Percentiles rank a stretch among this genome's conserved stretches.
These are phyloP conservation scores for Endocalyx cinctus DNA, from an alignment of 2,329 filamentous ascomycete species.

Conservation along the genomic window DNA sequence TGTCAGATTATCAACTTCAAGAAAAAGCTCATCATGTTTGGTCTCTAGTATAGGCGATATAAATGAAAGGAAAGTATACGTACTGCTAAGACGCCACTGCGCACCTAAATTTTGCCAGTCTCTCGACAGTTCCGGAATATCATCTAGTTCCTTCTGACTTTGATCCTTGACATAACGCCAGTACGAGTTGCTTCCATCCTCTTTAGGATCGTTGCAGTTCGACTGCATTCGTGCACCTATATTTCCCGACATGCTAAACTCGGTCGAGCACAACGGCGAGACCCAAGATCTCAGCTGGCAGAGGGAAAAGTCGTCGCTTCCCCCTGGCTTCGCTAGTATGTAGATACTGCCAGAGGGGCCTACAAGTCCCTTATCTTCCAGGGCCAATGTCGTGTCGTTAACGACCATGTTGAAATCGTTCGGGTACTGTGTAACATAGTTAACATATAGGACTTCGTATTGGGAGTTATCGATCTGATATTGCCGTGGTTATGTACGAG, in stretches of 20 bases:
- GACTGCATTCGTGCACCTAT: neutral
- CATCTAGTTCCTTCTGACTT: neutral
- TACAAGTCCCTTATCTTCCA: neutral
- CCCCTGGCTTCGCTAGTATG: neutral
- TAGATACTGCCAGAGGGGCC: neutral
- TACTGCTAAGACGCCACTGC: neutral
- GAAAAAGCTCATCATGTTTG: too few species aligned
- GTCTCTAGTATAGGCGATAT: neutral
- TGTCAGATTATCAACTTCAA: neutral
- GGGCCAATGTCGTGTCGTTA: neutral
- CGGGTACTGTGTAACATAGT: too few species aligned
- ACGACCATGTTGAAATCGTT: neutral
- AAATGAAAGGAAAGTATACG: neutral
- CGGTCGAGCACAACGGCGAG: neutral
- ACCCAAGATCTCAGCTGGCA: conserved; percentile 1
- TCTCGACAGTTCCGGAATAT: neutral
- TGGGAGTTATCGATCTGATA: too few species aligned
- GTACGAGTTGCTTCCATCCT: neutral
- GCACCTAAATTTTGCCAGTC: neutral
- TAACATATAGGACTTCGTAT: too few species aligned
- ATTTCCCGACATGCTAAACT: neutral
- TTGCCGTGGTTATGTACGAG: too few species aligned
- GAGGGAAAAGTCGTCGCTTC: neutral
- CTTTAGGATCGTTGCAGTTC: neutral
- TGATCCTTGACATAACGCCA: neutral